phyloP scores from a whole-genome alignment of 1,284 basidiomycete species.

The Porodaedalea pini region DNA sequence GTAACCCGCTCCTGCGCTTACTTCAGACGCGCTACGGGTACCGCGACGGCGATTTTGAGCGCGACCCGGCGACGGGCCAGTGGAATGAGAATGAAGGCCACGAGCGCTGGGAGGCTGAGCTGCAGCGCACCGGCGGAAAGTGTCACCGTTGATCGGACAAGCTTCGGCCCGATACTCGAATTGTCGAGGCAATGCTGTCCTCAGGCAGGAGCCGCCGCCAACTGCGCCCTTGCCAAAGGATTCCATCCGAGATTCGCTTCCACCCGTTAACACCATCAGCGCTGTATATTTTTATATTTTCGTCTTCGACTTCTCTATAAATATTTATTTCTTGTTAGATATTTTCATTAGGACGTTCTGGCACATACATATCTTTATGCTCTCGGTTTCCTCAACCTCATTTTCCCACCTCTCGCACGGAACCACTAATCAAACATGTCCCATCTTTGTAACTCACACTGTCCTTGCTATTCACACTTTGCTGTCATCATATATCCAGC shows the following conservation, averaged over 20 bases:
- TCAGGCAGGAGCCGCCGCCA: neutral
- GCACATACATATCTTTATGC: constrained; percentile 7
- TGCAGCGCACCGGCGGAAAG: constrained; percentile 9
- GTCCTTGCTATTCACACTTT: neutral
- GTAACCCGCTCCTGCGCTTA: constrained; percentile 71
- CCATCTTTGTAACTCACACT: neutral
- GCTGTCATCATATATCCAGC: constrained; percentile 1
- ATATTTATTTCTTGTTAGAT: constrained; percentile 11
- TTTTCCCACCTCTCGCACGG: neutral
- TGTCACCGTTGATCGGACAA: constrained; percentile 8
- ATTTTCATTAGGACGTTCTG: neutral
- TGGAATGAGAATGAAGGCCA: constrained; percentile 66
- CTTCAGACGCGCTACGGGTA: constrained; percentile 72
- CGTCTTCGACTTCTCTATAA: neutral
- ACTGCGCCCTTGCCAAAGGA: neutral
- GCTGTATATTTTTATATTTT: neutral
- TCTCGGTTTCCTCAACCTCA: neutral
- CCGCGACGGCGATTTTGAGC: constrained; percentile 78
- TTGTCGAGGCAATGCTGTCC: neutral
- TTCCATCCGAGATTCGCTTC: neutral
- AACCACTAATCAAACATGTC: neutral
- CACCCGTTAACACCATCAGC: neutral
- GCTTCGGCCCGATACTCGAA: neutral
- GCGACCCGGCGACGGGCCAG: constrained; percentile 52
- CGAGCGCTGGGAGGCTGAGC: constrained; percentile 51